phyloP scores from a whole-genome alignment of 257 asterid genomes.

The Fraxinus cuspidata region DNA sequence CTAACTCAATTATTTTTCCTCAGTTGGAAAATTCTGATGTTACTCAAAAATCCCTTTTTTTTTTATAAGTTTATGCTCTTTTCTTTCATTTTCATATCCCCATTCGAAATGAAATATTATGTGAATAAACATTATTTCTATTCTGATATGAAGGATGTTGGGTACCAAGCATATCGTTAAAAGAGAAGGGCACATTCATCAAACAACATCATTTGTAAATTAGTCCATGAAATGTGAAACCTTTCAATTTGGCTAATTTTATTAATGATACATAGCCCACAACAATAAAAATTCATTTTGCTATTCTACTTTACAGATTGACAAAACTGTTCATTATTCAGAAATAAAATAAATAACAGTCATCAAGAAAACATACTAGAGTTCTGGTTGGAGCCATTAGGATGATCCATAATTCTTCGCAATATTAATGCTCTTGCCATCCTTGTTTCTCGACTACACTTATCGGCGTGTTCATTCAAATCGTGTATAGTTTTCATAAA shows the following conservation, averaged over 20 bases:
- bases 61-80: too few relatives aligned
- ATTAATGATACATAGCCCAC: not conserved
- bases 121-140: too few relatives aligned
- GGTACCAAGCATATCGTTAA: too few relatives aligned
- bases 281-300: not conserved
- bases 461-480: conserved; percentile 50
- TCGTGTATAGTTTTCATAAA: conserved; percentile 58
- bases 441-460: conserved; percentile 62
- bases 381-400: conserved; percentile 43
- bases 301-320: not conserved
- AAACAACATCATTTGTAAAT: not conserved
- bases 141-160: too few relatives aligned
- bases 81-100: too few relatives aligned
- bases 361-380: conserved; percentile 56
- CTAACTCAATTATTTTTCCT: not conserved
- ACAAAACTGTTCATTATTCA: not conserved
- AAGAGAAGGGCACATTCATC: not conserved
- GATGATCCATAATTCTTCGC: conserved; percentile 57
- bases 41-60: too few relatives aligned
- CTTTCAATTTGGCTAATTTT: not conserved
- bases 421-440: conserved; percentile 65
- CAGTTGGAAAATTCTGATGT: too few relatives aligned
- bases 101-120: too few relatives aligned
- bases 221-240: not conserved
- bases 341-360: not conserved